Evolutionary conservation across 306 rosid genomes (phyloP), one percentile per base, ranked within the genome.

Genomic region (Prunus salicina): DNA sequence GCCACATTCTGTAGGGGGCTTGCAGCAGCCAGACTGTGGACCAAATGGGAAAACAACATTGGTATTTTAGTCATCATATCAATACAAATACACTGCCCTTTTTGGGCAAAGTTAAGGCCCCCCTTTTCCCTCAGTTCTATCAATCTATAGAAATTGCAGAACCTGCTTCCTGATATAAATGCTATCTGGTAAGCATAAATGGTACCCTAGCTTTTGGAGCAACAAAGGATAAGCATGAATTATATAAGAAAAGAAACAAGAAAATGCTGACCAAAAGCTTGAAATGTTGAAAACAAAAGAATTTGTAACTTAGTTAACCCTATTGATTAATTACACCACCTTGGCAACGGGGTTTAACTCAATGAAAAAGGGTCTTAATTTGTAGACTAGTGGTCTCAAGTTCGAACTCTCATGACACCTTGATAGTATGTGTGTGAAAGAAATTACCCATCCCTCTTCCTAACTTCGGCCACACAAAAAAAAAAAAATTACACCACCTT

Each of bases 1-100:
- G 4, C 91, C 96, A 78, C 97, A 96, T 18, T 78, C 93, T 30
- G 98, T 79, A 2, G 97, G 98, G 22, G 99, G 98, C 84, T 96
- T 96, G 90, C 98, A 96, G 86, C 99, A 96, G 60, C 99, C 98
- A 75, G 99, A 92, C 99, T 94, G 27, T 70, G 82, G 2, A 78
- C 2, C 52, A 79, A 75, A 70, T 41, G 47, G 27, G 25, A 6
- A 15, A 7, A 38, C n/a, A 41, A 3, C 25, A 15, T 41, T 13
- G 11, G 50, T 5, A 14, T n/a, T 64, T 67, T 61, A 51, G 27
- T 41, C 71, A 15, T 15, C 22, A 13, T 52, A 41, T 6, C 47
- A 55, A 53, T 25, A 50, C 16, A 75, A 63, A 49, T 6, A 62
- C 16, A 15, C 12, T 46, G 64, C 12, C 16, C 34, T 58, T 46